These are phyloP conservation scores for Colletotrichum magnum DNA, from an alignment of 2,329 filamentous ascomycete genomes.

Conservation along the genomic window DNA sequence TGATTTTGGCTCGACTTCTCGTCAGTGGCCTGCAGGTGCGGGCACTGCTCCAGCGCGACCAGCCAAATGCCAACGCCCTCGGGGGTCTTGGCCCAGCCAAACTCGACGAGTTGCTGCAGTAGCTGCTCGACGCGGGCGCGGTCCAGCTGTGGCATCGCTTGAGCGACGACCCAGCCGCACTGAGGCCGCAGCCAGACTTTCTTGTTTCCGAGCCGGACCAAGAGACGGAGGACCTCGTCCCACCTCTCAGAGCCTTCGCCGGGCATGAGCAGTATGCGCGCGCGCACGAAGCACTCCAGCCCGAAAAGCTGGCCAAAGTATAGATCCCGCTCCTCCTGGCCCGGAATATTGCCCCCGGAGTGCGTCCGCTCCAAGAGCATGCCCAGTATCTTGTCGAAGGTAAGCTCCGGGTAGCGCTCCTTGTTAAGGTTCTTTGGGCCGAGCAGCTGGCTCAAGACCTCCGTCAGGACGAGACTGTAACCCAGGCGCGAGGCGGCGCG, in stretches of 20 bases:
- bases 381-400: conserved; percentile 68
- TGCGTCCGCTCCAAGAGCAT: conserved; percentile 70
- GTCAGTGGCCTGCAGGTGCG: conserved; percentile 58
- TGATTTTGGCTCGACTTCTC: conserved; percentile 82
- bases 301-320: conserved; percentile 90
- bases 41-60: conserved; percentile 74
- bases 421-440: conserved; percentile 59
- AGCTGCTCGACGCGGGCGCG: conserved; percentile 62
- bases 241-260: conserved; percentile 68
- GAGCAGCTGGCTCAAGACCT: conserved; percentile 81
- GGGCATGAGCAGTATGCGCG: conserved; percentile 74
- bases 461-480: conserved; percentile 90
- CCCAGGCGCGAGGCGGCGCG: conserved; percentile 90
- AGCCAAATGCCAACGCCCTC: conserved; percentile 95
- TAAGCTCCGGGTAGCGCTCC: conserved; percentile 65
- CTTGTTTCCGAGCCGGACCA: conserved; percentile 82
- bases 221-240: conserved; percentile 77
- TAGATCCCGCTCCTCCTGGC: conserved; percentile 88
- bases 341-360: conserved; percentile 65
- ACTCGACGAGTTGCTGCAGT: conserved; percentile 72
- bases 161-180: conserved; percentile 85
- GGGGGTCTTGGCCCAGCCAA: conserved; percentile 83
- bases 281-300: conserved; percentile 86
- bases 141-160: conserved; percentile 76
- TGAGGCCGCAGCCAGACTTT: conserved; percentile 93